Evolutionary conservation across 2,329 filamentous ascomycete genomes (phyloP).

Genomic region (Fusarium miscanthi): DNA sequence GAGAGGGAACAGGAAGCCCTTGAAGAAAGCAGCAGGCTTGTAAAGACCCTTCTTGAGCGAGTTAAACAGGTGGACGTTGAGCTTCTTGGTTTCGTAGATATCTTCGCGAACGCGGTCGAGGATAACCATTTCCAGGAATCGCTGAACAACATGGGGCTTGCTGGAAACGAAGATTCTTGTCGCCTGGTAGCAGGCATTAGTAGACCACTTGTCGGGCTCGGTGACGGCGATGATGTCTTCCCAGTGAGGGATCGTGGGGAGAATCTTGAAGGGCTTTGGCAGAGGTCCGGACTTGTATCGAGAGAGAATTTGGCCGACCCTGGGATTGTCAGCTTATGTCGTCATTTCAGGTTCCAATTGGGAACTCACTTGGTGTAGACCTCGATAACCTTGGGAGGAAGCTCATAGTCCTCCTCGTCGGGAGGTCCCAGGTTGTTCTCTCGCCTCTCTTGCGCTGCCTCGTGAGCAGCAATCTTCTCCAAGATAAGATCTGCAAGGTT

Average conservation of each 20-base stretch:
- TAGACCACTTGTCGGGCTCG: conserved; percentile 78
- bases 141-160: conserved; percentile 81
- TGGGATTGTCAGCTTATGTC: conserved; percentile 48
- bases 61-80: conserved; percentile 96
- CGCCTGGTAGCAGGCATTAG: conserved; percentile 85
- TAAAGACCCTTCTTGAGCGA: conserved; percentile 90
- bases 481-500: conserved; percentile 95
- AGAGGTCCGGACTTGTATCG: conserved; percentile 96
- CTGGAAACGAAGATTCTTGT: conserved; percentile 92
- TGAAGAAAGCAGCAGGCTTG: conserved; percentile 96
- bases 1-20: conserved; percentile 92
- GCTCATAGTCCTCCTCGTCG: conserved; percentile 86
- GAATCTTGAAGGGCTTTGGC: conserved; percentile 96
- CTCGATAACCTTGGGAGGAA: conserved; percentile 92
- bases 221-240: conserved; percentile 87
- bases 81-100: conserved; percentile 92
- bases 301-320: conserved; percentile 86
- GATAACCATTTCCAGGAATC: conserved; percentile 87
- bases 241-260: conserved; percentile 92
- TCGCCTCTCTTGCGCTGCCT: conserved; percentile 69
- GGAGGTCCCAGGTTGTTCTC: conserved; percentile 61
- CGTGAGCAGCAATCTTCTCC: conserved; percentile 92
- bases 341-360: too few species aligned
- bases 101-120: conserved; percentile 93
- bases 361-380: conserved; percentile 83